Conservation (phyloP, 352 stramenopile genomes). For the Phytophthora fragariaefolia region DNA sequence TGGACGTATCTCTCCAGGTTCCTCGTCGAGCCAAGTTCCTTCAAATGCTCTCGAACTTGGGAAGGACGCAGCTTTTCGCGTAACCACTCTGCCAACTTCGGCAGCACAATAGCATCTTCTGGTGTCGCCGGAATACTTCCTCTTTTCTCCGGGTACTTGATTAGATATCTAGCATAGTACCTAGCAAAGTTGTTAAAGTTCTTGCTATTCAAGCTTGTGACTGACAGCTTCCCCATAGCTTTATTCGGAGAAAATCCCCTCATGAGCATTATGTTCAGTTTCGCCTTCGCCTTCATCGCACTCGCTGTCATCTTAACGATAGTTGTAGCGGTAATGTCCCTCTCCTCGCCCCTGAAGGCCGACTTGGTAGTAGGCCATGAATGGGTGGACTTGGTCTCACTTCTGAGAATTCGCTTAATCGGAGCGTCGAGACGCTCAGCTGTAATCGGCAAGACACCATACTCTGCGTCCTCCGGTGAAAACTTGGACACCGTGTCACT, state of each 20-base stretch:
- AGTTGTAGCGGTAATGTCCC: background rate
- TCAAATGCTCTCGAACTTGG: conserved; percentile 10
- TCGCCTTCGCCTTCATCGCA: conserved; percentile 5
- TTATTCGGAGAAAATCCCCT: conserved; percentile 9
- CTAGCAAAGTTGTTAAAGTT: conserved; percentile 30
- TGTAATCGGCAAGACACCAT: background rate
- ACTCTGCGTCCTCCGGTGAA: background rate
- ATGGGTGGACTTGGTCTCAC: background rate
- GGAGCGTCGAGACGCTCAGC: background rate
- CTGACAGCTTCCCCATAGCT: conserved; percentile 19
- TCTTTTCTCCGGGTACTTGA: conserved; percentile 9
- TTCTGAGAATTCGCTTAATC: conserved; percentile 16
- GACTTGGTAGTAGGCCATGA: background rate
- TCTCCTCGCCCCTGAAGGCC: conserved; percentile 3
- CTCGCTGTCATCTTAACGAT: background rate
- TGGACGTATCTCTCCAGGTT: conserved; percentile 15
- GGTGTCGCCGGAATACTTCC: conserved; percentile 4
- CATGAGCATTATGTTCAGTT: conserved; percentile 17
- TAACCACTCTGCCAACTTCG: conserved; percentile 16
- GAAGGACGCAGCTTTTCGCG: background rate
- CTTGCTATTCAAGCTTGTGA: conserved; percentile 16
- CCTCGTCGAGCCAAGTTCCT: conserved; percentile 5
- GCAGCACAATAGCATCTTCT: conserved; percentile 19
- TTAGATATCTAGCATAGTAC: conserved; percentile 17
- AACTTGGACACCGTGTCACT: background rate